Evolutionary conservation across 441 rosid species (phyloP).

Genomic region (Erysimum pusillum): DNA sequence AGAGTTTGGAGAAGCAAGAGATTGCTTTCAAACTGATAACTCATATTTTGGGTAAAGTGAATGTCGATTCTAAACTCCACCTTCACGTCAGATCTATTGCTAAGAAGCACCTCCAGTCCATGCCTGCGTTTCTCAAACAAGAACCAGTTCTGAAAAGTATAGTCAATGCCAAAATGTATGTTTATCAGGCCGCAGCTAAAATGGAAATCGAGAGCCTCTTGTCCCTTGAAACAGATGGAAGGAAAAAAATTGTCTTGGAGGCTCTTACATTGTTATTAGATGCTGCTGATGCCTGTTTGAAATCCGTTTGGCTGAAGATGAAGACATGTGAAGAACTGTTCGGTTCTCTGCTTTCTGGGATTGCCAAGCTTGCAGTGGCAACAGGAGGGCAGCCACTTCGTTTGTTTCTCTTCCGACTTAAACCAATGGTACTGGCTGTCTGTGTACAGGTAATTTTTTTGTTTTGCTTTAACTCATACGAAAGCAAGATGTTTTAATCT

Average conservation of each 20-base stretch:
- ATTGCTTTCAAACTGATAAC: slow-evolving; percentile 72
- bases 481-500: not conserved
- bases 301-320: slow-evolving; percentile 85
- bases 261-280: slow-evolving; percentile 71
- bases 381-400: slow-evolving; percentile 77
- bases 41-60: slow-evolving; percentile 59
- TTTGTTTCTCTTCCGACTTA: slow-evolving; percentile 76
- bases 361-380: slow-evolving; percentile 69
- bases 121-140: slow-evolving; percentile 74
- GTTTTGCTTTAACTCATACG: not conserved
- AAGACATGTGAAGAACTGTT: slow-evolving; percentile 83
- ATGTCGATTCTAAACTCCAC: slow-evolving; percentile 64
- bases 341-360: slow-evolving; percentile 71
- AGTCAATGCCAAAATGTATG: slow-evolving; percentile 70
- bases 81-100: slow-evolving; percentile 66
- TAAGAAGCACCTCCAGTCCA: slow-evolving; percentile 80
- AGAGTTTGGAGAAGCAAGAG: slow-evolving; percentile 84
- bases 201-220: slow-evolving; percentile 70
- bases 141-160: slow-evolving; percentile 71
- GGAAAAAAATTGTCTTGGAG: slow-evolving; percentile 75
- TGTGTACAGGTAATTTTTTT: slow-evolving; percentile 74
- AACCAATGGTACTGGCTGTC: slow-evolving; percentile 73
- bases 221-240: slow-evolving; percentile 75
- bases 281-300: slow-evolving; percentile 81
- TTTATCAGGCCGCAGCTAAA: slow-evolving; percentile 77